A percentile compares a stretch with the other conserved stretches of the same genome.
phyloP scores from a whole-genome alignment of 768 basidiomycete species.

The Daedaleopsis sinensis region DNA sequence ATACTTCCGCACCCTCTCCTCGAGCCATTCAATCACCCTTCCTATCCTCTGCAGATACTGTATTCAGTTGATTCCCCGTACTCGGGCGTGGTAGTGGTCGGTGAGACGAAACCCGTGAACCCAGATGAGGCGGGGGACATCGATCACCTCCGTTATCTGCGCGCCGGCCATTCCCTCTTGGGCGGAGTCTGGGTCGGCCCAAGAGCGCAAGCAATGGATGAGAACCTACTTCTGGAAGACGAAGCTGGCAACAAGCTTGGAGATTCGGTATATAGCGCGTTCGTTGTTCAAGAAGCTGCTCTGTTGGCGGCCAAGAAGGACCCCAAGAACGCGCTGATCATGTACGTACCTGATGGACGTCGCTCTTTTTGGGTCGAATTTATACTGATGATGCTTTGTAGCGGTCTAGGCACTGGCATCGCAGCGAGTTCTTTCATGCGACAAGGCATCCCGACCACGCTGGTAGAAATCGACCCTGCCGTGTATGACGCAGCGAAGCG shows the following conservation, averaged over 20 bases:
- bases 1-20: slow-evolving; percentile 57
- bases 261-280: slow-evolving; percentile 83
- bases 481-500: slow-evolving; percentile 82
- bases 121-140: slow-evolving; percentile 25
- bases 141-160: slow-evolving; percentile 43
- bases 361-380: neutral
- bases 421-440: slow-evolving; percentile 74
- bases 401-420: slow-evolving; percentile 88
- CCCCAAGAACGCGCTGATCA: slow-evolving; percentile 60
- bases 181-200: slow-evolving; percentile 79
- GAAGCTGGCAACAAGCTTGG: slow-evolving; percentile 57
- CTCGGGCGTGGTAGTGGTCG: slow-evolving; percentile 87
- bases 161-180: slow-evolving; percentile 58
- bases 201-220: slow-evolving; percentile 24
- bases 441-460: slow-evolving; percentile 71
- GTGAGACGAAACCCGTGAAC: slow-evolving; percentile 54
- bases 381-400: slow-evolving; percentile 32
- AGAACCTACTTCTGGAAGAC: slow-evolving; percentile 46
- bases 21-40: slow-evolving; percentile 53
- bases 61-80: slow-evolving; percentile 61
- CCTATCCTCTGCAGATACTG: slow-evolving; percentile 62
- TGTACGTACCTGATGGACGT: slow-evolving; percentile 49
- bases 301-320: slow-evolving; percentile 54
- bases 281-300: slow-evolving; percentile 85
- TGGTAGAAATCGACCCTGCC: slow-evolving; percentile 92